Conservation (phyloP, 768 basidiomycete species). For the Rhizopogon vesiculosus region DNA sequence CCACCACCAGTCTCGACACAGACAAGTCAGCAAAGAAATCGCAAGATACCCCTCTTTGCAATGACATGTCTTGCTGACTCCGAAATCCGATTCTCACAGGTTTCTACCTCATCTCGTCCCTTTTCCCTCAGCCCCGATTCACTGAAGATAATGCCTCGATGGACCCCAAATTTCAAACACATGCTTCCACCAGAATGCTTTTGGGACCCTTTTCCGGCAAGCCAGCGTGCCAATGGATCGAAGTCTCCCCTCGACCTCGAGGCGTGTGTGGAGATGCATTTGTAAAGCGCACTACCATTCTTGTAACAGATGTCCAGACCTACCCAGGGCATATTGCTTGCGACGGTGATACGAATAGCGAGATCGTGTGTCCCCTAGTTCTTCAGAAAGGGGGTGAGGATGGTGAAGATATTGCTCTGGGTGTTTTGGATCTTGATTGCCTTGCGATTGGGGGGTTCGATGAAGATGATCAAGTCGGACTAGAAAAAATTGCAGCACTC, state of each 20-base stretch:
- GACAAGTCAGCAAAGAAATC: not conserved
- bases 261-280: constrained; percentile 89
- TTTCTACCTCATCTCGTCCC: constrained; percentile 71
- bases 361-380: constrained; percentile 81
- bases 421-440: constrained; percentile 87
- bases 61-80: constrained; percentile 13
- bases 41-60: not conserved
- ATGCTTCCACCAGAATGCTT: constrained; percentile 33
- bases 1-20: not conserved
- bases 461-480: constrained; percentile 69
- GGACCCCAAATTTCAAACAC: not conserved
- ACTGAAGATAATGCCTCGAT: constrained; percentile 4
- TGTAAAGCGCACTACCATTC: constrained; percentile 44
- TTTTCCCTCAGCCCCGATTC: constrained; percentile 51
- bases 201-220: constrained; percentile 88
- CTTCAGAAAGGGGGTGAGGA: constrained; percentile 25
- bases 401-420: constrained; percentile 33
- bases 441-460: constrained; percentile 67
- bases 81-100: constrained; percentile 40
- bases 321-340: constrained; percentile 96
- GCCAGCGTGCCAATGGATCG: constrained; percentile 87
- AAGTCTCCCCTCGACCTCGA: constrained; percentile 43
- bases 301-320: constrained; percentile 73
- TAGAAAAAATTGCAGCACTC: constrained; percentile 67
- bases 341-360: constrained; percentile 85